These are phyloP conservation scores for Neofusicoccum sp. DNA, from an alignment of 2,329 filamentous ascomycete species.

Conservation along the genomic window DNA sequence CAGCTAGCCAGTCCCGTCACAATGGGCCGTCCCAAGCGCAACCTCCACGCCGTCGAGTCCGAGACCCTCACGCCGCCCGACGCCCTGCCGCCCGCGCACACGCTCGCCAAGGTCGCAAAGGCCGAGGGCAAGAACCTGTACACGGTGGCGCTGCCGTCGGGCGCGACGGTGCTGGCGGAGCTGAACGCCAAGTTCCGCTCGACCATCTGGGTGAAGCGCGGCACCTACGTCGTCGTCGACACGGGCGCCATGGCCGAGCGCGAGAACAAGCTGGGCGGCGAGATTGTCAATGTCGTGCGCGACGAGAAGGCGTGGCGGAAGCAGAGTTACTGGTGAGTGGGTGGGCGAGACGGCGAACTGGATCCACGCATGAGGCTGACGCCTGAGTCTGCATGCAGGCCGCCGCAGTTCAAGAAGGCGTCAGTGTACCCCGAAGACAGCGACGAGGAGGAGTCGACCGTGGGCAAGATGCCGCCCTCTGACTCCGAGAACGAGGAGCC, in stretches of 20 bases:
- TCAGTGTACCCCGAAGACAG: constrained; percentile 60
- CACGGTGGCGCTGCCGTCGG: constrained; percentile 66
- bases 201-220: constrained; percentile 88
- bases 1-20: not conserved
- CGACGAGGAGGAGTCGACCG: constrained; percentile 73
- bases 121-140: constrained; percentile 89
- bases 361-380: constrained; percentile 26
- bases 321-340: constrained; percentile 74
- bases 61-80: constrained; percentile 64
- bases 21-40: constrained; percentile 76
- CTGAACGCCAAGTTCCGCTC: constrained; percentile 83
- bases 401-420: constrained; percentile 71
- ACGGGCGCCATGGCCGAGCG: constrained; percentile 62
- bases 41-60: constrained; percentile 73
- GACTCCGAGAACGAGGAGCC: constrained; percentile 66
- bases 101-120: constrained; percentile 74
- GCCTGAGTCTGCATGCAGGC: constrained; percentile 54
- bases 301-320: constrained; percentile 93
- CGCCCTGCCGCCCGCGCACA: constrained; percentile 50
- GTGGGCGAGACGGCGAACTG: constrained; percentile 18
- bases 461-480: constrained; percentile 81
- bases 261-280: constrained; percentile 76
- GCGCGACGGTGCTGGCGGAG: constrained; percentile 70
- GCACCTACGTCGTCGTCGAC: constrained; percentile 83
- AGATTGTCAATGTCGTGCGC: constrained; percentile 89